Conservation (phyloP, 2,329 filamentous ascomycete genomes). For the Colletotrichum destructivum region DNA sequence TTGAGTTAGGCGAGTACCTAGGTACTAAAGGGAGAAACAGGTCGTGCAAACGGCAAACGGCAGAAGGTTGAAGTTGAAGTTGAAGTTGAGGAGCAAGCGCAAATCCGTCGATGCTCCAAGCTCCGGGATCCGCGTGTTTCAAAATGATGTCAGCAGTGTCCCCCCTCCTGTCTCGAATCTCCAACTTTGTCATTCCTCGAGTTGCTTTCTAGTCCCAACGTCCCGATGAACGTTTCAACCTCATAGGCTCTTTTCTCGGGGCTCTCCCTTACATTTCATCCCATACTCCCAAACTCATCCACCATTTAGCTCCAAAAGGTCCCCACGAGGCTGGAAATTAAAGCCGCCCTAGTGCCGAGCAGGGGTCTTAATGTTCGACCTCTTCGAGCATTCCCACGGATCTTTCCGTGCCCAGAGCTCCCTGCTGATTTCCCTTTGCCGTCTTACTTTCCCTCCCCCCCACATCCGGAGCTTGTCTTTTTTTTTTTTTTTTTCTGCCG, state of each 20-base stretch:
- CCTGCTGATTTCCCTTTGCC: neutral
- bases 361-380: slow-evolving; percentile 38
- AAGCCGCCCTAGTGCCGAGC: slow-evolving; percentile 30
- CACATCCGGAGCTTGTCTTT: neutral
- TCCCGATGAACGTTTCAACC: neutral
- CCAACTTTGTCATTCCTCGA: neutral
- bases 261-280: neutral
- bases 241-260: slow-evolving; percentile 23
- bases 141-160: slow-evolving; percentile 38
- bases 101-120: slow-evolving; percentile 54
- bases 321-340: slow-evolving; percentile 33
- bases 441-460: neutral
- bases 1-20: neutral
- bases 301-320: no score
- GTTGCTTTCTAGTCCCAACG: neutral
- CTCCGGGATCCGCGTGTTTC: slow-evolving; percentile 38
- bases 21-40: neutral
- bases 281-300: neutral
- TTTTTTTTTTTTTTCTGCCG: neutral
- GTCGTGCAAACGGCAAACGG: neutral
- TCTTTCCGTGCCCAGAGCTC: slow-evolving; percentile 34
- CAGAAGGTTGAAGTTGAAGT: neutral
- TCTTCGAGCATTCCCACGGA: slow-evolving; percentile 12
- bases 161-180: neutral
- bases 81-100: slow-evolving; percentile 13